A percentile compares a stretch with the other conserved stretches of the same genome.
Evolutionary conservation across 805 yeast species (phyloP).

Genomic region (Pachysolen tannophilus): DNA sequence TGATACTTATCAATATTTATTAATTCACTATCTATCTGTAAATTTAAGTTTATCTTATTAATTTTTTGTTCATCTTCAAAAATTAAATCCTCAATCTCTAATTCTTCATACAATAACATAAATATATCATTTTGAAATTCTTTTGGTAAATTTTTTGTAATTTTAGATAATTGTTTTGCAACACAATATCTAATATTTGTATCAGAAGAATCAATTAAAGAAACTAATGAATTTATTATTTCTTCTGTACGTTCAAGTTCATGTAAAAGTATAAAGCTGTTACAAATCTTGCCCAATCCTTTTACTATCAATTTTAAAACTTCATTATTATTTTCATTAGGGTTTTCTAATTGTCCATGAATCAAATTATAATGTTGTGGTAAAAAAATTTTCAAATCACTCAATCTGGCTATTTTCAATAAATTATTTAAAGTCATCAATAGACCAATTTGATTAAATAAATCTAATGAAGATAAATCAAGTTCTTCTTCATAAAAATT

Average conservation of each 20-base stretch:
- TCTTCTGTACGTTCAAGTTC: constrained; percentile 34
- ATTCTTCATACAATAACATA: constrained; percentile 21
- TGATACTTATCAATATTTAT: constrained; percentile 41
- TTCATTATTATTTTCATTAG: constrained; percentile 4
- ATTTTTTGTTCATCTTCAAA: background rate
- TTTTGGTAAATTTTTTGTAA: constrained; percentile 25
- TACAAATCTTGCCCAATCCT: constrained; percentile 32
- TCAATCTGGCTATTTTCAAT: constrained; percentile 12
- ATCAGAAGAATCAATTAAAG: constrained; percentile 37
- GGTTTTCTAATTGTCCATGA: background rate
- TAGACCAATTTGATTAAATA: constrained; percentile 14
- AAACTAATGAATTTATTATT: constrained; percentile 39
- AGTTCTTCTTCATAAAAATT: constrained; percentile 5
- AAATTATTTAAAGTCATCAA: constrained; percentile 17
- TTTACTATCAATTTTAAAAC: constrained; percentile 19
- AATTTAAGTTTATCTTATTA: constrained; percentile 3
- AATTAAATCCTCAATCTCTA: constrained; percentile 21
- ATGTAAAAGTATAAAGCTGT: constrained; percentile 14
- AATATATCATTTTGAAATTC: constrained; percentile 36
- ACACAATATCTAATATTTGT: constrained; percentile 53
- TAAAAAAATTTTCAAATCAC: background rate
- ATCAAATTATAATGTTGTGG: background rate
- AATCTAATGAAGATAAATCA: too few species aligned
- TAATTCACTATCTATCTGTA: constrained; percentile 20
- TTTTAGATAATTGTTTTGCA: constrained; percentile 57